Base-by-base conservation (phyloP, 176 grass and related monocot species). In the Carex kokanica region DNA sequence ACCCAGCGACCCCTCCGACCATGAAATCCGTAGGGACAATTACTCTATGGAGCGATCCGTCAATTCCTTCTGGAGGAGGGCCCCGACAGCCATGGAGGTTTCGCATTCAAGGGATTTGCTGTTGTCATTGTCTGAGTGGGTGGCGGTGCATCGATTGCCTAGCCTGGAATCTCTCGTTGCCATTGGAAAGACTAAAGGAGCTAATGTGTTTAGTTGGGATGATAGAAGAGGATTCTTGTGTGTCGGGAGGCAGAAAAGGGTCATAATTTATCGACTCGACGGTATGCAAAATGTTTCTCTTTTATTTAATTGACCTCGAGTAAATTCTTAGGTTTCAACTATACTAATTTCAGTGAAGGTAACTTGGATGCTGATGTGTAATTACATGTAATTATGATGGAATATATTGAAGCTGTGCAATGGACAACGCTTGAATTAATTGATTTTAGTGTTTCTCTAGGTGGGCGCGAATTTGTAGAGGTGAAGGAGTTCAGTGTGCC, bases 401-500 rank as follows among this genome's bases (percentile, higher is more conserved):
- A 84, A 81, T 81, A 38, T 73, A 52, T 15, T 86, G 55, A 70
- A 78, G 77, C 7, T 88, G 24, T 51, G 43, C 63, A 86, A 87
- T 72, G 61, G 64, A 11, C 21, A 71, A 60, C 3, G 12, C n/a
- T 52, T 20, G 20, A 60, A 18, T 1, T 71, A 56, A 57, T 86
- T 53, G 78, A 31, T 1, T 64, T 34, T 85, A 18, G 38, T 56
- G 71, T 29, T 87, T 52, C 49, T 74, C 81, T 84, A 99, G 96
- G 96, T 86, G 93, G 86, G 29, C 85, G 96, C 78, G 96, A 99
- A 81, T 95, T 99, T 80, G 88, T 93, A 15, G 96, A 99, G 87
- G 86, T 99, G 82, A 99, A 89, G 89, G 96, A 99, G 79, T 99
- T 95, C 90, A 86, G 88, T 72, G 90, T 99, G 73, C 89, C 93